A percentile compares a stretch with the other conserved stretches of the same genome.
Evolutionary conservation across 306 rosid species (phyloP).

Genomic region (Fragaria iinumae): DNA sequence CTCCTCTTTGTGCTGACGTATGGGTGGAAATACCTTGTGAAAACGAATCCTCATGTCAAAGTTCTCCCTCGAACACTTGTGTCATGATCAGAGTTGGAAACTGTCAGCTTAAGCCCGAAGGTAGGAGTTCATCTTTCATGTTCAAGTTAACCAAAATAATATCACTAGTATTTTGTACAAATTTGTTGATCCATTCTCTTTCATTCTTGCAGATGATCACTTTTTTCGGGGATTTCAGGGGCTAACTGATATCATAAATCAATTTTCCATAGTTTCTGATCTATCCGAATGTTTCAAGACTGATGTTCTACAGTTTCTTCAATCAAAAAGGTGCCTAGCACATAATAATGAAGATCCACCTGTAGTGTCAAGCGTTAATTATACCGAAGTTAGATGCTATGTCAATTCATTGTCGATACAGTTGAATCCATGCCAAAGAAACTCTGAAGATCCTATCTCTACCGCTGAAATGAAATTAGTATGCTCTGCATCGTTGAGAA

Average conservation of each 20-base stretch:
- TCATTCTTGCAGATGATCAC: slow-evolving; percentile 46
- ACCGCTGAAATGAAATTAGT: slow-evolving; percentile 54
- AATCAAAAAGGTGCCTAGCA: slow-evolving; percentile 47
- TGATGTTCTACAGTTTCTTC: slow-evolving; percentile 71
- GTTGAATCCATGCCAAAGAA: slow-evolving; percentile 36
- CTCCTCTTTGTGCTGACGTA: slow-evolving; percentile 65
- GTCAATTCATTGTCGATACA: slow-evolving; percentile 48
- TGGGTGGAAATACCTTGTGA: slow-evolving; percentile 79
- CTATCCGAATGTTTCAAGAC: slow-evolving; percentile 66
- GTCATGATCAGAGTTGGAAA: slow-evolving; percentile 51
- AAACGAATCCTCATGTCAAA: slow-evolving; percentile 32
- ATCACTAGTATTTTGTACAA: slow-evolving; percentile 16
- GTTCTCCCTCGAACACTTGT: slow-evolving; percentile 40
- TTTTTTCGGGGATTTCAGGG: slow-evolving; percentile 62
- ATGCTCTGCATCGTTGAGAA: slow-evolving; percentile 56
- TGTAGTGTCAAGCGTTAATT: slow-evolving; percentile 28
- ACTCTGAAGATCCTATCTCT: slow-evolving; percentile 39
- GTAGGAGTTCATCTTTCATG: slow-evolving; percentile 41
- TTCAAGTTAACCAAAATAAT: slow-evolving; percentile 11
- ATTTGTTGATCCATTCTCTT: slow-evolving; percentile 1
- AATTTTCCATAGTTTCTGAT: slow-evolving; percentile 49
- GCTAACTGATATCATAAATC: slow-evolving; percentile 50
- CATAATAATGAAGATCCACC: slow-evolving; percentile 36
- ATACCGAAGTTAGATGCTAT: slow-evolving; percentile 59
- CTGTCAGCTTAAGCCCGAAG: slow-evolving; percentile 70